Conservation (phyloP, 73 alveolate species). For the Uronychia binucleata region DNA sequence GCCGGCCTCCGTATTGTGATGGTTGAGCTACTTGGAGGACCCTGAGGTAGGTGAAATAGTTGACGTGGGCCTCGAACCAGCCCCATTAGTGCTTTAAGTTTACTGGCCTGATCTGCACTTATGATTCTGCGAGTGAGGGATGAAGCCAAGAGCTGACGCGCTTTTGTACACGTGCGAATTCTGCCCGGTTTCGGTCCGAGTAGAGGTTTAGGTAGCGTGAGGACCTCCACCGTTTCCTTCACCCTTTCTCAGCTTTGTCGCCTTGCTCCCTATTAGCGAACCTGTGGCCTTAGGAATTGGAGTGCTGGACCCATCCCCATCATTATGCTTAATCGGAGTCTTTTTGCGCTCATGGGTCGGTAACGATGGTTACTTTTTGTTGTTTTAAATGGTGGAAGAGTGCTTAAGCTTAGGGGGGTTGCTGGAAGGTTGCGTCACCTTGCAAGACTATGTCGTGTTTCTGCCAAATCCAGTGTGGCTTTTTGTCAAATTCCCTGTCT, state of each 20-base stretch:
- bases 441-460: background rate
- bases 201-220: background rate
- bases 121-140: background rate
- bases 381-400: background rate
- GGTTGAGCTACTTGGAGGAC: background rate
- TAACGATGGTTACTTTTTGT: background rate
- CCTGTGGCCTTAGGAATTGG: background rate
- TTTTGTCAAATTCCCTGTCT: background rate
- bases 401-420: no score
- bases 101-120: background rate
- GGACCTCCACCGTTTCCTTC: background rate
- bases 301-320: background rate
- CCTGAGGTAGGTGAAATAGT: background rate
- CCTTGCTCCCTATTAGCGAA: no score
- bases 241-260: background rate
- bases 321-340: background rate
- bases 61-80: background rate
- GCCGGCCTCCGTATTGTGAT: background rate
- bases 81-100: background rate
- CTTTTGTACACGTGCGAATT: background rate
- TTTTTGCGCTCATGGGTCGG: background rate
- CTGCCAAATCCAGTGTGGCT: background rate
- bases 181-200: background rate
- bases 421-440: no score
- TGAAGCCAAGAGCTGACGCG: background rate